Conservation (phyloP, 1,284 basidiomycete species). For the Acaromyces ingoldii region DNA sequence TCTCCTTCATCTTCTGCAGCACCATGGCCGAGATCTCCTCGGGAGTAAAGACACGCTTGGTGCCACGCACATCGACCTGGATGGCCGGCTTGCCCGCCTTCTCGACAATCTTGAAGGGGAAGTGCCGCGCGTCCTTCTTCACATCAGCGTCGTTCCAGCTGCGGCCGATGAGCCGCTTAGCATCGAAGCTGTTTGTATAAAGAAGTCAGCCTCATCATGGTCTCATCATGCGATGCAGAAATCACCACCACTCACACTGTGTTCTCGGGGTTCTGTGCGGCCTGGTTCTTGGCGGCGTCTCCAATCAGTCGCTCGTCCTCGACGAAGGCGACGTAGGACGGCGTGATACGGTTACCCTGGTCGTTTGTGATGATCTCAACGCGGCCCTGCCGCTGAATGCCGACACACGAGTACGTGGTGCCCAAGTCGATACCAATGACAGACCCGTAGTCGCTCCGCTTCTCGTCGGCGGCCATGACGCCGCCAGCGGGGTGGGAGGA, state of each 20-base stretch:
- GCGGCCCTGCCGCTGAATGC: constrained; percentile 72
- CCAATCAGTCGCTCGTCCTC: constrained; percentile 68
- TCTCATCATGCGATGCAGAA: background rate
- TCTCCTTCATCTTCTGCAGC: constrained; percentile 97
- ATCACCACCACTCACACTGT: constrained; percentile 59
- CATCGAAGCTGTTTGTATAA: constrained; percentile 63
- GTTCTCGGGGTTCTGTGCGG: constrained; percentile 74
- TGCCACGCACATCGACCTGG: constrained; percentile 42
- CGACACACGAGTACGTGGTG: constrained; percentile 57
- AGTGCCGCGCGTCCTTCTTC: constrained; percentile 52
- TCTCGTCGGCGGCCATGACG: constrained; percentile 41
- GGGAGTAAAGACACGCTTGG: constrained; percentile 55
- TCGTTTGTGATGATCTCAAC: constrained; percentile 52
- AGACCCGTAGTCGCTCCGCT: constrained; percentile 64
- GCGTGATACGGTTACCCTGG: constrained; percentile 55
- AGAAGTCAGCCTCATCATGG: background rate
- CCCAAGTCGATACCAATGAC: constrained; percentile 76
- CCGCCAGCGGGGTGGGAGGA: constrained; percentile 31
- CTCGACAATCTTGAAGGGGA: constrained; percentile 55
- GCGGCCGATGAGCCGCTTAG: constrained; percentile 82
- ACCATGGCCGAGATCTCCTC: constrained; percentile 94
- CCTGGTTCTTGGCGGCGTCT: constrained; percentile 62
- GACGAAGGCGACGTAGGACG: constrained; percentile 51
- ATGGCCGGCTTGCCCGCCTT: constrained; percentile 51
- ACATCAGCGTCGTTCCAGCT: constrained; percentile 57